These are phyloP conservation scores for Aphanomyces astaci DNA, from an alignment of 352 stramenopile species.

Conservation along the genomic window DNA sequence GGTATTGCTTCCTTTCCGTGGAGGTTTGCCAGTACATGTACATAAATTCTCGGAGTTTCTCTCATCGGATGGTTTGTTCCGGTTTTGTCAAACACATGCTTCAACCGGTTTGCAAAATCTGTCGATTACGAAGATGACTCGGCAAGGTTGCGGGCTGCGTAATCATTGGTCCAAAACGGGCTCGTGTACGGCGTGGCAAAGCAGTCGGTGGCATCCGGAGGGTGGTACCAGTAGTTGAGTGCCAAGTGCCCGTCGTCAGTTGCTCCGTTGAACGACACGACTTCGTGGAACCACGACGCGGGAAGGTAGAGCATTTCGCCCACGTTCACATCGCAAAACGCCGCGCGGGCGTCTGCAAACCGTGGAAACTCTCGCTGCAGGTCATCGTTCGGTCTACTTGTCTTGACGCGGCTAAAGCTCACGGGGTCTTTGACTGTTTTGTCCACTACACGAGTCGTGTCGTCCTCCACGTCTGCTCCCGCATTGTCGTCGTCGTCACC, in stretches of 20 bases:
- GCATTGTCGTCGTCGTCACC: slow-evolving; percentile 30
- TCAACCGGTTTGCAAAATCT: no score
- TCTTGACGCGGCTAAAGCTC: slow-evolving; percentile 72
- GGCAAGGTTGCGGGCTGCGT: not conserved
- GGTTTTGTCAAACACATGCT: no score
- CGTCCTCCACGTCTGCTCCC: slow-evolving; percentile 28
- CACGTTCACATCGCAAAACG: slow-evolving; percentile 70
- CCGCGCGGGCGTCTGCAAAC: slow-evolving; percentile 47
- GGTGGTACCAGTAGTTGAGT: slow-evolving; percentile 88
- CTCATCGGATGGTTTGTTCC: no score
- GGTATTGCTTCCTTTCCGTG: no score
- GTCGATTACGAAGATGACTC: not conserved
- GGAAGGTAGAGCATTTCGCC: slow-evolving; percentile 97
- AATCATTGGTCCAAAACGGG: slow-evolving; percentile 46
- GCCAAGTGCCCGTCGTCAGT: slow-evolving; percentile 63
- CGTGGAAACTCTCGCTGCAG: slow-evolving; percentile 50
- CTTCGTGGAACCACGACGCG: slow-evolving; percentile 97
- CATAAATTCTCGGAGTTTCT: no score
- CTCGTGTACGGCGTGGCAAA: slow-evolving; percentile 73
- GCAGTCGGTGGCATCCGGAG: slow-evolving; percentile 50
- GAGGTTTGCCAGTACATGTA: no score
- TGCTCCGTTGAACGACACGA: slow-evolving; percentile 66
- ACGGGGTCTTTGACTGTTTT: slow-evolving; percentile 56
- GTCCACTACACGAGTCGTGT: slow-evolving; percentile 30
- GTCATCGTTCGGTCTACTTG: slow-evolving; percentile 28